Evolutionary conservation across 1,284 basidiomycete genomes (phyloP), one percentile per base, ranked within the genome.

Genomic region (Cutaneotrichosporon dermatis): DNA sequence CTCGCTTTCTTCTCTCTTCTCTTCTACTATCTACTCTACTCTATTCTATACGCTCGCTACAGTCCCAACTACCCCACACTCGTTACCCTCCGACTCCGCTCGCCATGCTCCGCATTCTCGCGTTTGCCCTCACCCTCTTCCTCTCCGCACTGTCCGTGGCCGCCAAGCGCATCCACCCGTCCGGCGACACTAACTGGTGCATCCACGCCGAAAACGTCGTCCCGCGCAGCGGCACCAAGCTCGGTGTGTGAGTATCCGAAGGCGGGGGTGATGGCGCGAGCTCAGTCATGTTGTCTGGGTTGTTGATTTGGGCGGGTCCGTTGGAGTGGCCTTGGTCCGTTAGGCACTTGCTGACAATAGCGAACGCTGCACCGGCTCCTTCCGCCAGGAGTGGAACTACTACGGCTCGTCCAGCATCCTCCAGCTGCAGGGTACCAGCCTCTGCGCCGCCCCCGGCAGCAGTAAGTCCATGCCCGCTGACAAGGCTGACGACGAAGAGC

Each of bases 301-400:
- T n/a, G n/a, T n/a, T n/a, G n/a, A n/a, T n/a, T n/a, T n/a, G n/a
- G n/a, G n/a, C n/a, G n/a, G n/a, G n/a, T n/a, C n/a, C n/a, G n/a
- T n/a, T n/a, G n/a, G n/a, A n/a, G n/a, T n/a, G n/a, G n/a, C n/a
- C n/a, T n/a, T n/a, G n/a, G n/a, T n/a, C n/a, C 6, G 11, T 11
- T 6, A 39, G 37, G 37, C 37, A 40, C 9, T 40, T 2, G 39
- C 39, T 40, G 12, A 40, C 8, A 12, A 12, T 12, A 40, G 39
- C 33, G 46, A 49, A 33, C 10, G 12, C 11, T 49, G 46, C 46
- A 36, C 33, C 13, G 46, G 46, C 11, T 13, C 10, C 33, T 49
- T 49, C 46, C 46, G 46, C 13, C 46, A 49, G 34, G 34, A 49
- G 34, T 49, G 46, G 46, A 49, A 49, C 46, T 49, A n/a, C 34